Evolutionary conservation across 2,329 filamentous ascomycete genomes (phyloP).

Genomic region (Atkinsonella texensis): DNA sequence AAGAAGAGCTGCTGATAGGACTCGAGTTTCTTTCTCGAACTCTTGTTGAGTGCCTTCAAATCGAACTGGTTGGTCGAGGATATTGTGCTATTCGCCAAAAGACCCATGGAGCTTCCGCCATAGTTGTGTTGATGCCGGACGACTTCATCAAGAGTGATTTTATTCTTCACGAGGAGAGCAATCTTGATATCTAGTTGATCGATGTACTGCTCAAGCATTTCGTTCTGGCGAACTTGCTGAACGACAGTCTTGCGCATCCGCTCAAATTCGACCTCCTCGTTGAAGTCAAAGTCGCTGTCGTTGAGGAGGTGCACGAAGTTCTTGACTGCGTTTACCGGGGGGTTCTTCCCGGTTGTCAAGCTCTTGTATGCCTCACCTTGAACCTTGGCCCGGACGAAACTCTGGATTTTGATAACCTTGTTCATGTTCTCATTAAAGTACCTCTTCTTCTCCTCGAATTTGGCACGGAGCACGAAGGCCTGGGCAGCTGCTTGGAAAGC

Average conservation of each 20-base stretch:
- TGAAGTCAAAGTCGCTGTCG: conserved; percentile 97
- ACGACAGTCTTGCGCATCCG: conserved; percentile 90
- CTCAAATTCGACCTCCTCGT: conserved; percentile 96
- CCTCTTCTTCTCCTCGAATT: conserved; percentile 73
- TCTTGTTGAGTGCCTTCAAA: conserved; percentile 94
- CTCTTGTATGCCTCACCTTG: conserved; percentile 98
- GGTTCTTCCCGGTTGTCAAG: conserved; percentile 89
- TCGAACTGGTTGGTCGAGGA: conserved; percentile 87
- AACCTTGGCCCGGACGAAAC: conserved; percentile 85
- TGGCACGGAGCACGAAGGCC: conserved; percentile 59
- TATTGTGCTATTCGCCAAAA: conserved; percentile 81
- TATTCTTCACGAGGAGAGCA: conserved; percentile 95
- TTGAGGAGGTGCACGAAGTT: conserved; percentile 97
- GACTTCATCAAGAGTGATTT: conserved; percentile 96
- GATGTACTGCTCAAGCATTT: conserved; percentile 94
- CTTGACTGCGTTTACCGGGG: conserved; percentile 91
- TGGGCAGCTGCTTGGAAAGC: conserved; percentile 65
- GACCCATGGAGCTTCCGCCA: conserved; percentile 72
- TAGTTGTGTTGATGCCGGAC: conserved; percentile 95
- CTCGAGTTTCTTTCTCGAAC: conserved; percentile 86
- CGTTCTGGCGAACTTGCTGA: conserved; percentile 92
- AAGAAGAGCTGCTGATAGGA: conserved; percentile 98
- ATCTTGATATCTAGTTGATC: conserved; percentile 99
- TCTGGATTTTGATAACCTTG: conserved; percentile 97
- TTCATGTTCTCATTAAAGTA: conserved; percentile 97